Evolutionary conservation across 2,329 filamentous ascomycete species (phyloP).

Genomic region (Clarireedia monteithiana): DNA sequence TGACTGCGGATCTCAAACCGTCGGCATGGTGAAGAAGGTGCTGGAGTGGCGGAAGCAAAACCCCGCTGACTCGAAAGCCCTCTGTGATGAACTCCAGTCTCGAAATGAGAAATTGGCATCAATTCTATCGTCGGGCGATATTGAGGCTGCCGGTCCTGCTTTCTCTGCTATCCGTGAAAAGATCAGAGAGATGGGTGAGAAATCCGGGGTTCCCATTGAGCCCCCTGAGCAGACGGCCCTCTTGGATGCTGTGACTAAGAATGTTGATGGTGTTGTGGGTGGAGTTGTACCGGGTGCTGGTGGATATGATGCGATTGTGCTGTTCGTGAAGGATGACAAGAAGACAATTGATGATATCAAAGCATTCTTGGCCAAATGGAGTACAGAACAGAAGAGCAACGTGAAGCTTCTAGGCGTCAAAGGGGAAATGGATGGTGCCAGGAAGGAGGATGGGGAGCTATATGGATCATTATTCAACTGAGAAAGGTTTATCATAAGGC

Average conservation of each 20-base stretch:
- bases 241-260: conserved; percentile 63
- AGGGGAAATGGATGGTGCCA: conserved; percentile 64
- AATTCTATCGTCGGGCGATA: conserved; percentile 47
- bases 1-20: conserved; percentile 86
- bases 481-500: neutral
- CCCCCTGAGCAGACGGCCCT: conserved; percentile 77
- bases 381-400: conserved; percentile 45
- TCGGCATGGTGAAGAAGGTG: conserved; percentile 91
- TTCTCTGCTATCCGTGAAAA: conserved; percentile 48
- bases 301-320: conserved; percentile 80
- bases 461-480: conserved; percentile 8
- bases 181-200: conserved; percentile 68
- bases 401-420: conserved; percentile 63
- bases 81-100: conserved; percentile 71
- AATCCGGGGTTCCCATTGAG: conserved; percentile 79
- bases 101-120: conserved; percentile 65
- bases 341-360: conserved; percentile 54
- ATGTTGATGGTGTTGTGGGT: conserved; percentile 72
- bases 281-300: conserved; percentile 87
- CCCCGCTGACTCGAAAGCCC: conserved; percentile 50
- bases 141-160: conserved; percentile 37
- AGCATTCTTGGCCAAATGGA: conserved; percentile 60
- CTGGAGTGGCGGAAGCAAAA: conserved; percentile 70
- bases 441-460: conserved; percentile 34
- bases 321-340: conserved; percentile 69